Percentiles rank a stretch among this genome's conserved stretches.
Evolutionary conservation across 208 protist genomes (phyloP).

Genomic region (Trypanosoma mega): DNA sequence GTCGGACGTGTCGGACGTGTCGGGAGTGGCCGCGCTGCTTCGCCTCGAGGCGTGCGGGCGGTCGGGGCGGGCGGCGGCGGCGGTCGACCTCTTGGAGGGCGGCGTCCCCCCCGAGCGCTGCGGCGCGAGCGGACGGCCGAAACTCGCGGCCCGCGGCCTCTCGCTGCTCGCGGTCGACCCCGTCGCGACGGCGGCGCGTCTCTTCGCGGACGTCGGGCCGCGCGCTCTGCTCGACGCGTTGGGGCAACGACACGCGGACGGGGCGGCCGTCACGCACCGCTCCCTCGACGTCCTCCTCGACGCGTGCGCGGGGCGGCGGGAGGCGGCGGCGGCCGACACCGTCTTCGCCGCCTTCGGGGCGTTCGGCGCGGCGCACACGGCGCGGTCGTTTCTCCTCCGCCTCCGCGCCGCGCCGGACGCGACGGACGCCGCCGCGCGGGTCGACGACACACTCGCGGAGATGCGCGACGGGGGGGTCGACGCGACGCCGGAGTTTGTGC

Average conservation of each 20-base stretch:
- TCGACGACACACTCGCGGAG: slow-evolving; percentile 27
- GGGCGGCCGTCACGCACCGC: slow-evolving; percentile 32
- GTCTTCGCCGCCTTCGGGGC: slow-evolving; percentile 40
- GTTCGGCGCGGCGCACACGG: slow-evolving; percentile 27
- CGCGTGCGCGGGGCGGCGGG: slow-evolving; percentile 42
- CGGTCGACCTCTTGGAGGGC: slow-evolving; percentile 50
- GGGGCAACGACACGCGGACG: slow-evolving; percentile 20
- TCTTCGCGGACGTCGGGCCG: slow-evolving; percentile 28
- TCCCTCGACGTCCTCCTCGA: slow-evolving; percentile 73
- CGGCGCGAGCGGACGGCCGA: slow-evolving; percentile 44
- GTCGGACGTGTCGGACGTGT: no score
- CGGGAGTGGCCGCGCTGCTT: slow-evolving; percentile 36
- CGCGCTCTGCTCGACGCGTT: slow-evolving; percentile 17
- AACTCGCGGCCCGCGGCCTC: slow-evolving; percentile 41
- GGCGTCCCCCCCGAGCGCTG: slow-evolving; percentile 36
- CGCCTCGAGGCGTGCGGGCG: slow-evolving; percentile 50
- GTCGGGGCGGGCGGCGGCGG: slow-evolving; percentile 34
- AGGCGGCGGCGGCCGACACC: slow-evolving; percentile 35
- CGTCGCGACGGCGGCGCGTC: slow-evolving; percentile 44
- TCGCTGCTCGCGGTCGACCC: slow-evolving; percentile 59
- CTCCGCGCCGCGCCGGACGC: slow-evolving; percentile 39
- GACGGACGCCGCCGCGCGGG: slow-evolving; percentile 7
- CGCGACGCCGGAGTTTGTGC: slow-evolving; percentile 30
- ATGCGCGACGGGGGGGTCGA: slow-evolving; percentile 28
- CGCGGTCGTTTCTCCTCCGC: slow-evolving; percentile 45